Base-by-base conservation (phyloP, 768 basidiomycete species). In the Mycena kentingensis region DNA sequence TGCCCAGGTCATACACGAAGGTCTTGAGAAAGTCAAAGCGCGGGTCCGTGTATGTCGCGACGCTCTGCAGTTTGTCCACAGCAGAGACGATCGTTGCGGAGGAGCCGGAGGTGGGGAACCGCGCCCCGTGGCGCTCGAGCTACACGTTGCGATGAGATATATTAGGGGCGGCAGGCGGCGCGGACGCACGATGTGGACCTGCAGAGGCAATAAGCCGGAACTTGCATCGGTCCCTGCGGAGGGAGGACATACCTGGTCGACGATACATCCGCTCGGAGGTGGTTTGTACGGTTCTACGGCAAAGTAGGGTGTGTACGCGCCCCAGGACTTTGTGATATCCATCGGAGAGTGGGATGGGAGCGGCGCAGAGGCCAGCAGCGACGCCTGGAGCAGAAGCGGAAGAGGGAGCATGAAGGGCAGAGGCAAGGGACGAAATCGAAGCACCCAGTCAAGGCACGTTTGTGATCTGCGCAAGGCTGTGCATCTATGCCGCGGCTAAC, bases 41-140 rank as follows among this genome's bases (percentile, higher is more conserved):
- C 2, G 72, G 64, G 44, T 83, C 79, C 0, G 65, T 67, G 62
- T 77, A 83, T 2, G 68, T 60, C 0, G 67, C 61, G 8, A 75
- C 85, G 0, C 73, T 61, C 51, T 80, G 63, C 1, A 93, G 71
- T 55, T 86, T 87, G 5, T 63, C 52, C 8, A 93, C 60, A 0
- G 85, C 76, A 4, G 63, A 54, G 16, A 66, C 55, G 8, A 88
- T 87, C 25, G 55, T 49, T 10, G 61, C 58, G 1, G 75, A 65
- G 11, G 80, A 76, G 2, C 75, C 73, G 0, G 63, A 58, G 0
- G 90, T 92, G 0, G 91, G 91, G 60, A 77, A 92, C 27, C 91
- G 81, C 1, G 88, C 82, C 3, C 90, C 90, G 62, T 94, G 91
- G 11, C 91, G 76, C 68, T 92, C 86, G 8, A 94, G 71, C 90